A percentile compares a stretch with the other conserved stretches of the same genome.
Conservation (phyloP, 2,329 filamentous ascomycete genomes). For the Albifimbria verrucaria region DNA sequence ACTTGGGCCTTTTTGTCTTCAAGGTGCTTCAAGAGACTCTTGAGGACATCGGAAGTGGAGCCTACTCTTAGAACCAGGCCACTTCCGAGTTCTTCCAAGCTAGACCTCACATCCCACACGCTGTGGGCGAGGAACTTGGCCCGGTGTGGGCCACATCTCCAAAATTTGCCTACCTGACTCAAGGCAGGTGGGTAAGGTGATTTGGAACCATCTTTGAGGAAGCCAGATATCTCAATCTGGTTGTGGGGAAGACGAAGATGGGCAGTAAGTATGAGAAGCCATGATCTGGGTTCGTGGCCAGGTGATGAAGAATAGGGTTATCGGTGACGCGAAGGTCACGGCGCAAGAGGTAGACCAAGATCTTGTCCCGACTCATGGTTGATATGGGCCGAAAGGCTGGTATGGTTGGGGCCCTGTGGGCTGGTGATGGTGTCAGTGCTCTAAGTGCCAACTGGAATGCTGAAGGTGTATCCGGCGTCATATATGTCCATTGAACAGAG, state of each 20-base stretch:
- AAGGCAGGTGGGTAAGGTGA: constrained; percentile 68
- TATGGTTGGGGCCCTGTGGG: background rate
- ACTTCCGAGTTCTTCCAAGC: constrained; percentile 56
- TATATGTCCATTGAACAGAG: no score
- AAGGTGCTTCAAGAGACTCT: constrained; percentile 51
- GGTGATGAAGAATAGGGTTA: constrained; percentile 67
- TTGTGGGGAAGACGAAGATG: constrained; percentile 66
- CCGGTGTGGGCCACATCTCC: constrained; percentile 70
- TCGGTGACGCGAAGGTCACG: constrained; percentile 71
- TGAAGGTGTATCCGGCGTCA: no score
- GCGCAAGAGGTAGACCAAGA: constrained; percentile 69
- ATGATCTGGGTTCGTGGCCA: constrained; percentile 45
- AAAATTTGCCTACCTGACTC: constrained; percentile 63
- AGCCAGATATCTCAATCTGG: constrained; percentile 73
- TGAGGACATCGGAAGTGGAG: constrained; percentile 54
- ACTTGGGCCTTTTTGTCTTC: constrained; percentile 42
- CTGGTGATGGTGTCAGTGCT: background rate
- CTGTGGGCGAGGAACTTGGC: constrained; percentile 70
- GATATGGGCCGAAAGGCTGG: background rate
- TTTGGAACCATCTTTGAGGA: constrained; percentile 50
- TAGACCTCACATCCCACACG: constrained; percentile 68
- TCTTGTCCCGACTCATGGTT: constrained; percentile 28
- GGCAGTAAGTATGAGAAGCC: constrained; percentile 68
- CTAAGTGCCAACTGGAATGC: no score
- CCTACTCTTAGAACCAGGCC: constrained; percentile 65